phyloP scores from a whole-genome alignment of 208 protist species.

The Hexamita inflata region DNA sequence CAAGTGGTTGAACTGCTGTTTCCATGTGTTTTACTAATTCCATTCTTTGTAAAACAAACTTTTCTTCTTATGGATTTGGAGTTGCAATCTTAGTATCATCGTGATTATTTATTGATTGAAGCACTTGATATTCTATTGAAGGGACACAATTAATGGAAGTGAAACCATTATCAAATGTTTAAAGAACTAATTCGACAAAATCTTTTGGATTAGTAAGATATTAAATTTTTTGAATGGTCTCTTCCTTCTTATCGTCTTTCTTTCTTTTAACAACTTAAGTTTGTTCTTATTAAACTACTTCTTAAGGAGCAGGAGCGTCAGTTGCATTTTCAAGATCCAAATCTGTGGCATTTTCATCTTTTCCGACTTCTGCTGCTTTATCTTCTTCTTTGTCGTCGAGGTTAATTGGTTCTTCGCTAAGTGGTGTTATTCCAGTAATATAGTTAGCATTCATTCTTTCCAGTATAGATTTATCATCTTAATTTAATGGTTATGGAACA shows the following conservation, averaged over 20 bases:
- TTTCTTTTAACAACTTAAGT: not conserved
- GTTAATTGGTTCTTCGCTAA: not conserved
- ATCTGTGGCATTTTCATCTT: not conserved
- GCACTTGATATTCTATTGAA: not conserved
- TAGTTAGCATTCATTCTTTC: not conserved
- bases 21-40: not conserved
- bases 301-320: not conserved
- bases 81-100: not conserved
- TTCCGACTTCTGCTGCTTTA: not conserved
- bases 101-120: not conserved
- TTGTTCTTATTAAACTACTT: not conserved
- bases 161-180: slow-evolving; percentile 7
- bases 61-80: not conserved
- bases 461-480: slow-evolving; percentile 15
- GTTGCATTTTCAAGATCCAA: not conserved
- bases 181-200: not conserved
- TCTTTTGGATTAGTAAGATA: slow-evolving; percentile 6
- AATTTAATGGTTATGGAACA: no score
- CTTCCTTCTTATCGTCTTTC: not conserved
- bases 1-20: not conserved
- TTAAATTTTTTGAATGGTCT: not conserved
- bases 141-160: not conserved
- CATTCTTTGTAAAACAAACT: not conserved
- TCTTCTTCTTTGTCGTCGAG: slow-evolving; percentile 3
- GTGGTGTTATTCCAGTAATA: not conserved